Base-by-base conservation (phyloP, 192 early-diverging fungal genomes). In the Geosiphon pyriformis region DNA sequence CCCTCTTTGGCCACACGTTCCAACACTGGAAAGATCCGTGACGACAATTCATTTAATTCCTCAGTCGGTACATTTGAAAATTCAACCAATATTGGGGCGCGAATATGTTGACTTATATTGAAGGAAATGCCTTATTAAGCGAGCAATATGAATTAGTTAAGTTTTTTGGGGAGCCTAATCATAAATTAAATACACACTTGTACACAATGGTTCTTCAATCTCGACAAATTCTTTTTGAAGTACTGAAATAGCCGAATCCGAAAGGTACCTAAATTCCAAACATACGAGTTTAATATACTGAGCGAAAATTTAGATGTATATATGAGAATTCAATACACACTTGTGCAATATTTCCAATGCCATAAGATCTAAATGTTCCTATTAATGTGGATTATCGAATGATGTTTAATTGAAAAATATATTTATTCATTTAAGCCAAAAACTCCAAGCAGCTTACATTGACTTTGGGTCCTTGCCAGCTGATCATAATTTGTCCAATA, bases 141-240 rank as follows among this genome's bases (percentile, higher is more conserved):
- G 25, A 23, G 22, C 17, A 42, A 42, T 42, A 42, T 15, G 15
- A 42, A 42, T 42, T 42, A 42, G 15, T 42, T 10, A 42, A 42
- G 15, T 10, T 10, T 42, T 42, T 15, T 42, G 37, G 7, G 6
- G 37, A 10, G 37, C 37, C 15, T 10, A 42, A 42, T 42, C 15
- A 42, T 10, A 42, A 42, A 42, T 6, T 10, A 42, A 15, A 42
- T 10, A 42, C 37, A 15, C 70, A 83, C 78, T 72, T 61, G 84
- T 85, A 62, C 82, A 83, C n/a, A 82, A 72, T 18, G 84, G 80
- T 33, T 83, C 80, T 54, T 80, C 79, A 34, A 79, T 82, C 63
- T 85, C 84, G 15, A 85, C 84, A 77, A 85, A 83, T 54, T 83
- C 78, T 35, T 79, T 83, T 61, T 75, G 77, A 32, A 85, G 61